Evolutionary conservation across 179 eudicot species (phyloP).

Genomic region (Beta macrorhiza): DNA sequence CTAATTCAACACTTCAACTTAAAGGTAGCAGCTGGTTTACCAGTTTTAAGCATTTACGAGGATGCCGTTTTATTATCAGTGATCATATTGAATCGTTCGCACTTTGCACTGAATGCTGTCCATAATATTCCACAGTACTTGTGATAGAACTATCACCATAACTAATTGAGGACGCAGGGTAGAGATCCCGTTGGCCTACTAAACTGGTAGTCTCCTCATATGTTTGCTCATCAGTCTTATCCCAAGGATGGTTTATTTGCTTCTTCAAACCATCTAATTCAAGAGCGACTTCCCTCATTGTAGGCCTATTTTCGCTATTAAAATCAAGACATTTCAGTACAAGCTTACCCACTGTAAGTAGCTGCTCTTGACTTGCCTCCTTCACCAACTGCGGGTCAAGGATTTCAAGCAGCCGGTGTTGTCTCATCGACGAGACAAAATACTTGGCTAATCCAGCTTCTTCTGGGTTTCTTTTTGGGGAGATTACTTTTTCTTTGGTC

Average conservation of each 20-base stretch:
- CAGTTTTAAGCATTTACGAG: background rate
- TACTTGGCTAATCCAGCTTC: background rate
- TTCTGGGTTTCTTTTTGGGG: background rate
- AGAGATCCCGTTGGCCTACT: background rate
- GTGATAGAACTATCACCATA: background rate
- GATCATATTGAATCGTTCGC: background rate
- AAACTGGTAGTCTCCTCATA: background rate
- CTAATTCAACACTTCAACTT: too few relatives aligned
- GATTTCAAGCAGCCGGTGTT: background rate
- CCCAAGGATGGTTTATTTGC: background rate
- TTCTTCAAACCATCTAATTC: slow-evolving; percentile 5
- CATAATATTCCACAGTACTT: background rate
- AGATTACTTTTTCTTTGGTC: background rate
- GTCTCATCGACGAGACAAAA: background rate
- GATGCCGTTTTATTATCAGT: background rate
- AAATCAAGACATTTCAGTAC: background rate
- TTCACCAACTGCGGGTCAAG: background rate
- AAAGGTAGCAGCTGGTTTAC: too few relatives aligned
- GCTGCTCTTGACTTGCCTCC: background rate
- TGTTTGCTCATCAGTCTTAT: background rate
- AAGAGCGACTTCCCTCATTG: background rate
- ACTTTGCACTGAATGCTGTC: background rate
- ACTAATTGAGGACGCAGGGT: background rate
- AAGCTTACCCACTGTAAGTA: background rate
- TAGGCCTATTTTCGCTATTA: background rate